A percentile compares a stretch with the other conserved stretches of the same genome.
Evolutionary conservation across 257 asterid genomes (phyloP).

Genomic region (Solanum lycopersicoides): DNA sequence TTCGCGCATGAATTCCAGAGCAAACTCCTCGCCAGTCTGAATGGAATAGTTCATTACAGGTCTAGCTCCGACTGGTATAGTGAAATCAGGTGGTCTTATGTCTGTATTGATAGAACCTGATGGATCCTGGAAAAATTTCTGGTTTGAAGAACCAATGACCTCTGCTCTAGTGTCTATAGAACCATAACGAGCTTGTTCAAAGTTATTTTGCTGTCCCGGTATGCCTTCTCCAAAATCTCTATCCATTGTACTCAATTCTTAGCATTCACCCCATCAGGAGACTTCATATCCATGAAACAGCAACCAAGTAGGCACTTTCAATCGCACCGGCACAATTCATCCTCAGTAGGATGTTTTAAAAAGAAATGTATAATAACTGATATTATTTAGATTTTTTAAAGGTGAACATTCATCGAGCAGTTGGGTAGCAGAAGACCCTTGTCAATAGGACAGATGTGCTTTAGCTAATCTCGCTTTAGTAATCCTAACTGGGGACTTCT

Average conservation of each 20-base stretch:
- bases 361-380: neutral
- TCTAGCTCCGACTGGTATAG: constrained; percentile 35
- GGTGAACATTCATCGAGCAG: neutral
- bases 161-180: constrained; percentile 41
- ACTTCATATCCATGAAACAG: neutral
- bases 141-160: constrained; percentile 44
- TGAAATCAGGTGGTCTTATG: constrained; percentile 44
- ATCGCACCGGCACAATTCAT: neutral
- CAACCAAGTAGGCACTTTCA: neutral
- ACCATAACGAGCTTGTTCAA: constrained; percentile 37
- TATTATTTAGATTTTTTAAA: neutral
- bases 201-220: constrained; percentile 29
- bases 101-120: constrained; percentile 37
- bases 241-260: constrained; percentile 28
- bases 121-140: constrained; percentile 44
- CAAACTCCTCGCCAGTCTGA: constrained; percentile 95
- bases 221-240: constrained; percentile 32
- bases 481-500: neutral
- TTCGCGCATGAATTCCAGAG: constrained; percentile 91
- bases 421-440: neutral
- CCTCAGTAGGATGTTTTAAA: neutral
- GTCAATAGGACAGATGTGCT: neutral
- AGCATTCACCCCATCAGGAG: neutral
- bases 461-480: neutral
- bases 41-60: constrained; percentile 81